Base-by-base conservation (phyloP, 148 eudicot genomes). In the Rheum nobile region DNA sequence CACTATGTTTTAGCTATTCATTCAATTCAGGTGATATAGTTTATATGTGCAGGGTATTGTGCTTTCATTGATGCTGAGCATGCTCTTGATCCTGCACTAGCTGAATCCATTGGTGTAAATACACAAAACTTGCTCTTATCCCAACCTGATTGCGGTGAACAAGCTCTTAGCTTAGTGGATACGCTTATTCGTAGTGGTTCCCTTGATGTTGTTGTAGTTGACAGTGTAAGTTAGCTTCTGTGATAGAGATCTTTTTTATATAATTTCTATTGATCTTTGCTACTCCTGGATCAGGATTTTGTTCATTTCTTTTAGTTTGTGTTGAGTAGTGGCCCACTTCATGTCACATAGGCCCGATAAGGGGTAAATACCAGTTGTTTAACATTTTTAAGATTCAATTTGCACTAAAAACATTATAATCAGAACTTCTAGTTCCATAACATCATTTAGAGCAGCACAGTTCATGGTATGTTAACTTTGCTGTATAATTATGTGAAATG, bases 111-210 rank as follows among this genome's bases (percentile, higher is more conserved):
- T 79, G 98, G 98, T 71, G 98, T 95, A 57, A 85, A 95, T 76
- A 85, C 96, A 47, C 75, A 80, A 81, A 90, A 95, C 79, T 82
- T 91, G 88, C 97, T 95, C 81, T 83, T 95, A 72, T 90, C 99
- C 22, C 99, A 95, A 74, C 99, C 99, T 47, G 99, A 95, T 86
- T 90, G 89, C 75, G 99, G 99, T 72, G 99, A 95, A 85, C 99
- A 95, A 86, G 99, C 99, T 79, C 96, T 95, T 28, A 87, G 97
- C 83, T 88, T 95, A 37, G 97, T 92, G 76, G 99, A 95, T 74
- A 95, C 99, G 16, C 85, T 95, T 26, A 95, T 95, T 72, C 86
- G 99, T 65, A 95, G 99, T 82, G 96, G 99, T 77, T 92, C 99
- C 67, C 83, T 95, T 78, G 99, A 91, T 75, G 97, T 95, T 72